Percentiles rank a stretch among this genome's conserved stretches.
phyloP scores from a whole-genome alignment of 768 basidiomycete genomes.

The Hygrocybe punicea region DNA sequence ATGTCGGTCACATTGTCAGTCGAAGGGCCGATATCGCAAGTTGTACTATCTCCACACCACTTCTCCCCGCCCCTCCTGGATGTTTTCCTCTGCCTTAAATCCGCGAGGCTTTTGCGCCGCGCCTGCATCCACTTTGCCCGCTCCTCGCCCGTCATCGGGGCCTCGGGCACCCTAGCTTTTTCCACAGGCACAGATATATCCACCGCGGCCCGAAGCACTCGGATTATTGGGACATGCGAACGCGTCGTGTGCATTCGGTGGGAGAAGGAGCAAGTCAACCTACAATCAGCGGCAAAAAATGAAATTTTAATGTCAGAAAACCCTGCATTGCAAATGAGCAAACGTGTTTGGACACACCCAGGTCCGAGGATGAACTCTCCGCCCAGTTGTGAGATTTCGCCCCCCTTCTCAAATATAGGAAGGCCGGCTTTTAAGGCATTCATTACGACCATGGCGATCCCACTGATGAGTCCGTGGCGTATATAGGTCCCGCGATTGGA shows the following conservation, averaged over 20 bases:
- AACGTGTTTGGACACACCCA: constrained; percentile 27
- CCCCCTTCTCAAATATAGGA: constrained; percentile 79
- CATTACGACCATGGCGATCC: constrained; percentile 70
- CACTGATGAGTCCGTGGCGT: constrained; percentile 59
- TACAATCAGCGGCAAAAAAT: not conserved
- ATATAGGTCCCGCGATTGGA: constrained; percentile 47
- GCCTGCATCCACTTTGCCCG: constrained; percentile 33
- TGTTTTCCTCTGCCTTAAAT: not conserved
- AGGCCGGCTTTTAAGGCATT: constrained; percentile 71
- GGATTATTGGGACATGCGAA: not conserved
- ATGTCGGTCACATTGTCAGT: not conserved
- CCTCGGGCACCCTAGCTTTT: too few species aligned
- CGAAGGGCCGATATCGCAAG: not conserved
- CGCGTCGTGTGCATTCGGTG: not conserved
- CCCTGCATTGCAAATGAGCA: not conserved
- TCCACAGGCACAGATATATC: too few species aligned
- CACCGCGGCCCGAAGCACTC: not conserved
- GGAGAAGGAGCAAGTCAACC: not conserved
- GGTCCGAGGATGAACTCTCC: constrained; percentile 74
- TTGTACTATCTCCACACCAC: not conserved
- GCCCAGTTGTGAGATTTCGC: constrained; percentile 75
- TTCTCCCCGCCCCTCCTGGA: not conserved
- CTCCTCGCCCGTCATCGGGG: constrained; percentile 18
- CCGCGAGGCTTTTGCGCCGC: constrained; percentile 9
- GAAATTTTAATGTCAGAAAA: not conserved